Evolutionary conservation across 352 stramenopile species (phyloP).

Genomic region (Globisporangium solare): DNA sequence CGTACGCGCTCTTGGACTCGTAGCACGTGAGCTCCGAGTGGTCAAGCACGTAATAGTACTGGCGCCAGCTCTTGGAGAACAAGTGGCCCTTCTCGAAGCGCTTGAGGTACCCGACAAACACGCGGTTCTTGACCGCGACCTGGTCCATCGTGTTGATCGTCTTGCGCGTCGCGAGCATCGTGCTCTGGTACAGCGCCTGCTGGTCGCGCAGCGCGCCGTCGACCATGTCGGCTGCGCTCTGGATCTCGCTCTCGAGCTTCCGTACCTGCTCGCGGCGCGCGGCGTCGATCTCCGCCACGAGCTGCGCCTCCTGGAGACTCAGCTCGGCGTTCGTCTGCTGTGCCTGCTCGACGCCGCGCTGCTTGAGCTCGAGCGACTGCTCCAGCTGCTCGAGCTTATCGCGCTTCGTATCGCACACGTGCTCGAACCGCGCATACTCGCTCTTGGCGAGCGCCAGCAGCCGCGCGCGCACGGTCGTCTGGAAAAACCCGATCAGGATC

Average conservation of each 20-base stretch:
- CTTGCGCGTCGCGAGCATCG: constrained; percentile 67
- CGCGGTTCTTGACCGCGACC: constrained; percentile 54
- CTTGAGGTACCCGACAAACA: constrained; percentile 68
- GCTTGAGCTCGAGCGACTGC: constrained; percentile 37
- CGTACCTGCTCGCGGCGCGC: constrained; percentile 34
- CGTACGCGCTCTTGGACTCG: constrained; percentile 68
- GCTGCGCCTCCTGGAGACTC: constrained; percentile 39
- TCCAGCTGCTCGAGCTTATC: constrained; percentile 45
- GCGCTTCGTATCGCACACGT: constrained; percentile 45
- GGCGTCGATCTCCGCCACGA: constrained; percentile 41
- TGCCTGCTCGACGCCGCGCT: constrained; percentile 41
- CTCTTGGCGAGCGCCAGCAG: constrained; percentile 39
- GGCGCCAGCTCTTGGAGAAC: constrained; percentile 71
- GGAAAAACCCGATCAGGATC: constrained; percentile 57
- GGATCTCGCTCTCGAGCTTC: constrained; percentile 36
- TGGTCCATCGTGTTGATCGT: constrained; percentile 78
- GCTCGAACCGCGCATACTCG: constrained; percentile 59
- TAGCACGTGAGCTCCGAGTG: constrained; percentile 63
- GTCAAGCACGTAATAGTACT: constrained; percentile 77
- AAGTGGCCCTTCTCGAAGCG: constrained; percentile 70
- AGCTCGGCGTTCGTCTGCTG: constrained; percentile 44
- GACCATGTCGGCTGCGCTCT: constrained; percentile 33
- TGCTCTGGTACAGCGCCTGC: constrained; percentile 66
- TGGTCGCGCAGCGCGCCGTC: constrained; percentile 49
- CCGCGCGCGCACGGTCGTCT: constrained; percentile 43